Evolutionary conservation across 331 rosid species (phyloP), one percentile per base, ranked within the genome.

Genomic region (Quercus lobata): DNA sequence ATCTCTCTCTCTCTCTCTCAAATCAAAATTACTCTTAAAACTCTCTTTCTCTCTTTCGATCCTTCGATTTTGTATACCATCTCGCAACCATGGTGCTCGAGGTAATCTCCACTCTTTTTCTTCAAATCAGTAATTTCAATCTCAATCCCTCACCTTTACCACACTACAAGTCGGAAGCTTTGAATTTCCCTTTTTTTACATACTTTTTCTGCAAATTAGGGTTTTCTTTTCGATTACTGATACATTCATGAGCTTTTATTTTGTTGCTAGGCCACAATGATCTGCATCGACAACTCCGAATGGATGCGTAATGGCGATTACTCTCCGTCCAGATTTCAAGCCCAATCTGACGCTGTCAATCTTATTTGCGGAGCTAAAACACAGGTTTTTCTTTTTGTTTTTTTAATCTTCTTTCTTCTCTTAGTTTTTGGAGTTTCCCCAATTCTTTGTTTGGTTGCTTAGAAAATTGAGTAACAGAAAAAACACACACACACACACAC

Each of bases 251-350:
- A 22, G 12, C 65, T 56, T 61, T 25, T 49, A 15, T 8, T 79
- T 58, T 70, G 60, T 75, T 54, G 19, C 24, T 53, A 95, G 99
- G 98, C 99, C 52, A 95, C 99, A 1, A 89, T 95, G 97, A 95
- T 95, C 83, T 93, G 98, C 72, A 90, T 95, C 52, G 99, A 95
- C 80, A 93, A 95, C 82, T 95, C 98, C 7, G 97, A 95, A 79
- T 95, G 99, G 99, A 93, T 91, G 98, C 91, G 99, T 16, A 95
- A 95, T 74, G 99, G 98, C 1, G 99, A 95, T 77, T 95, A 89
- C 65, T 3, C 90, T 19, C 99, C 98, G 35, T 85, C 95, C 61
- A 92, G 99, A 74, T 90, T 93, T 87, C 93, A 88, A 88, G 96
- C 99, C 72, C 99, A 90, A 87, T 89, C 98, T 8, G 99, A 95